Conservation (phyloP, 805 yeast species). For the Debaryomyces maramus region DNA sequence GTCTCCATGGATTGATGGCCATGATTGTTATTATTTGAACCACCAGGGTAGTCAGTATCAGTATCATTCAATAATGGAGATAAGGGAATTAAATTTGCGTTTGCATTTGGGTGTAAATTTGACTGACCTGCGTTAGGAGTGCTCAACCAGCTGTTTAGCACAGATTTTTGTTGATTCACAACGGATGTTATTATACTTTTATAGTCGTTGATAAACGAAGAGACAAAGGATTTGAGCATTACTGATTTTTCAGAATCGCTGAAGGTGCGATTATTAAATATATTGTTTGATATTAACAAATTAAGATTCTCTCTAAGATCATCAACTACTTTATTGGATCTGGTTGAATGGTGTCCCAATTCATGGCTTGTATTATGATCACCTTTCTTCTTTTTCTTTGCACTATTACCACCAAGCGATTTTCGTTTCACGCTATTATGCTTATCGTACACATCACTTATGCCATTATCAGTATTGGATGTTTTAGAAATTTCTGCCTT, state of each 20-base stretch:
- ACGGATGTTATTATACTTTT: slow-evolving; percentile 2
- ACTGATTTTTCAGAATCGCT: slow-evolving; percentile 11
- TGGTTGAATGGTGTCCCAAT: neutral
- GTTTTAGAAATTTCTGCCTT: neutral
- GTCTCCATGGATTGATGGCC: slow-evolving; percentile 11
- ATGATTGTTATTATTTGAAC: neutral
- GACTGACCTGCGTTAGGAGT: slow-evolving; percentile 4
- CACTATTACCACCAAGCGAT: neutral
- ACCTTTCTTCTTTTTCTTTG: neutral
- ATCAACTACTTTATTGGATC: slow-evolving; percentile 1
- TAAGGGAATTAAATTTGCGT: slow-evolving; percentile 26
- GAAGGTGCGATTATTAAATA: slow-evolving; percentile 9
- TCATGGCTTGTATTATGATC: neutral
- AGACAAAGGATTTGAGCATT: slow-evolving; percentile 13
- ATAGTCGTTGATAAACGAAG: slow-evolving; percentile 15
- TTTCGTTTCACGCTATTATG: neutral
- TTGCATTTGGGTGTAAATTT: slow-evolving; percentile 5
- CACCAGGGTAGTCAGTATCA: slow-evolving; percentile 17
- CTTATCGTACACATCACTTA: neutral
- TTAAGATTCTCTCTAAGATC: slow-evolving; percentile 9
- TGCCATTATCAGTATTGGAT: neutral
- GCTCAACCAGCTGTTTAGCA: slow-evolving; percentile 12
- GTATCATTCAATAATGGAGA: slow-evolving; percentile 30
- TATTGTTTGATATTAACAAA: slow-evolving; percentile 4
- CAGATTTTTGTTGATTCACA: slow-evolving; percentile 9